phyloP scores from a whole-genome alignment of 768 basidiomycete species.

The Chiua virens region DNA sequence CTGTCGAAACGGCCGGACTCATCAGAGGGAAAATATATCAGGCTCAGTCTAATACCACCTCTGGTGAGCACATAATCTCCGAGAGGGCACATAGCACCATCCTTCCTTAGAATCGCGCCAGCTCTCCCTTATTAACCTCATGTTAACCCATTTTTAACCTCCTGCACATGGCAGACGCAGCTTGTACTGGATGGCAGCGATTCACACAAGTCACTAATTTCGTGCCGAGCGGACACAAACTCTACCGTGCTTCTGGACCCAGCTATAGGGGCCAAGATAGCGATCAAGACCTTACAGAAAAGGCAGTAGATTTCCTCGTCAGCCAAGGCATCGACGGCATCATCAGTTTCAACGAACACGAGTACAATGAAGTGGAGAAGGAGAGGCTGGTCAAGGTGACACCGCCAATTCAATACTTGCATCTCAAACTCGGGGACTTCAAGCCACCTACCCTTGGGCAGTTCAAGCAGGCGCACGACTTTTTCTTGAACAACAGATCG shows the following conservation, averaged over 20 bases:
- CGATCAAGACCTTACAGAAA: slow-evolving; percentile 14
- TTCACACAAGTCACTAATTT: slow-evolving; percentile 12
- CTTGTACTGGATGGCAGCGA: slow-evolving; percentile 11
- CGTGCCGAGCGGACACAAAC: slow-evolving; percentile 11
- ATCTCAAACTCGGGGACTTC: slow-evolving; percentile 22
- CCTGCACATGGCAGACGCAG: slow-evolving; percentile 3
- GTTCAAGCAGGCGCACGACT: too few relatives aligned
- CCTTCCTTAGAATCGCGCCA: too few relatives aligned
- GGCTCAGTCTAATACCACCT: too few relatives aligned
- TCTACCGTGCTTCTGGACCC: slow-evolving; percentile 25
- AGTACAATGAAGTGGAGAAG: slow-evolving; percentile 10
- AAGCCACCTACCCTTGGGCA: slow-evolving; percentile 13
- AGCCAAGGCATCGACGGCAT: slow-evolving; percentile 18
- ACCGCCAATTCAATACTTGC: slow-evolving; percentile 14
- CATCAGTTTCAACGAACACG: slow-evolving; percentile 19
- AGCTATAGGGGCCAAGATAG: slow-evolving; percentile 8
- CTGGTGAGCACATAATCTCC: too few relatives aligned
- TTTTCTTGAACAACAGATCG: too few relatives aligned
- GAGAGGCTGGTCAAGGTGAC: neutral
- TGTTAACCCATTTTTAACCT: too few relatives aligned
- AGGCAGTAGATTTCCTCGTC: slow-evolving; percentile 16
- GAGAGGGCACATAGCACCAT: too few relatives aligned
- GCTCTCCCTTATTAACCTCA: too few relatives aligned
- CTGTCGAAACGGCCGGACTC: too few relatives aligned
- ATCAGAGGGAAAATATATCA: too few relatives aligned